A percentile compares a stretch with the other conserved stretches of the same genome.
These are phyloP conservation scores for Takakia lepidozioides DNA, from an alignment of 225 moss, liverwort and hornwort genomes.

Conservation along the genomic window DNA sequence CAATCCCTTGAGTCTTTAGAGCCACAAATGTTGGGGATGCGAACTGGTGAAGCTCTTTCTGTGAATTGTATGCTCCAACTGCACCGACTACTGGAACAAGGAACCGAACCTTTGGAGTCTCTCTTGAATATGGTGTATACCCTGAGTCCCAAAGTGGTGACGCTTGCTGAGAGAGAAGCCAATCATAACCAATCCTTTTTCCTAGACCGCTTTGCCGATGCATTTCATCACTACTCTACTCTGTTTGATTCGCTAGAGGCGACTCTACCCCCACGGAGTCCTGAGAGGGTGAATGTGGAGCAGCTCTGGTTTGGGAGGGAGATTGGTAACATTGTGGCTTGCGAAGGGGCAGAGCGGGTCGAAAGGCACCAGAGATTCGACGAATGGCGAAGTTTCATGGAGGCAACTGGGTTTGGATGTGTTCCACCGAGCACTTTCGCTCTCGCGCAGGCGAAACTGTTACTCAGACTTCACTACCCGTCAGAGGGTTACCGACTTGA, in stretches of 20 bases:
- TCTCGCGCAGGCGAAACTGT: conserved; percentile 69
- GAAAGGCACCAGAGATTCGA: conserved; percentile 43
- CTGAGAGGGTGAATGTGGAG: conserved; percentile 36
- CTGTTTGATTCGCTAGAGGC: conserved; percentile 52
- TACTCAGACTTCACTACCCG: conserved; percentile 86
- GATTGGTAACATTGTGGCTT: conserved; percentile 51
- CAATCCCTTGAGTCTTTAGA: conserved; percentile 19
- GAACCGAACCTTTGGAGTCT: conserved; percentile 26
- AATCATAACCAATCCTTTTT: conserved; percentile 44
- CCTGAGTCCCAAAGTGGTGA: conserved; percentile 37
- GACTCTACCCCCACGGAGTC: conserved; percentile 37
- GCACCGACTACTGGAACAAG: conserved; percentile 38
- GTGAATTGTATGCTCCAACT: conserved; percentile 50
- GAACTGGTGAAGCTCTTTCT: conserved; percentile 31
- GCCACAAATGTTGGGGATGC: conserved; percentile 29
- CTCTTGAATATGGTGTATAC: conserved; percentile 31
- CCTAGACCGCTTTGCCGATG: conserved; percentile 42
- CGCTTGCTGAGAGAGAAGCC: conserved; percentile 41
- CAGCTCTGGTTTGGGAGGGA: conserved; percentile 47
- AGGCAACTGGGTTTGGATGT: conserved; percentile 50
- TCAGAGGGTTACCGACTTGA: conserved; percentile 85
- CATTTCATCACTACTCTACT: conserved; percentile 40
- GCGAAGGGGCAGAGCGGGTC: conserved; percentile 45
- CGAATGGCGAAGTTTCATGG: conserved; percentile 62
- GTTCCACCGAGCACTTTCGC: conserved; percentile 74